A percentile compares a stretch with the other conserved stretches of the same genome.
phyloP scores from a whole-genome alignment of 164 flowering plant genomes.

The Piper betle region DNA sequence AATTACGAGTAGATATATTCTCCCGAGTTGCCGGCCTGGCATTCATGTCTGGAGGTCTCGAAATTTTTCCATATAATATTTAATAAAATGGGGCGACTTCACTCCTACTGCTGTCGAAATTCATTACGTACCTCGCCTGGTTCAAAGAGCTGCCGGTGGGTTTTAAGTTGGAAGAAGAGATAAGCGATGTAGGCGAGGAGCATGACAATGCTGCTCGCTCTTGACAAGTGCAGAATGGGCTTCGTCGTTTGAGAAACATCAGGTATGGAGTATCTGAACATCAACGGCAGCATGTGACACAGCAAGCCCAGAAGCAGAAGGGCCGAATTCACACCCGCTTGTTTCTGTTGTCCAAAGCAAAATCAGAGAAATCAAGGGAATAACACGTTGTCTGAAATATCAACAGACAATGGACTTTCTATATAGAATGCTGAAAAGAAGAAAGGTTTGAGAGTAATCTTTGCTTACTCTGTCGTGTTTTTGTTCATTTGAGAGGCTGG shows the following conservation, averaged over 20 bases:
- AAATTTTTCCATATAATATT: too few species aligned
- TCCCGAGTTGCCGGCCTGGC: too few species aligned
- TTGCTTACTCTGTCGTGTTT: slow-evolving; percentile 59
- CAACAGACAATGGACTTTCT: background rate
- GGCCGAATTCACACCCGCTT: slow-evolving; percentile 67
- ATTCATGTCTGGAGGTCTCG: too few species aligned
- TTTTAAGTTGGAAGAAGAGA: slow-evolving; percentile 65
- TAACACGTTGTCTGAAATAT: background rate
- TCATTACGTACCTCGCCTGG: slow-evolving; percentile 32
- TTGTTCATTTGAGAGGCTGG: slow-evolving; percentile 52
- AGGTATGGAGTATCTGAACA: slow-evolving; percentile 29
- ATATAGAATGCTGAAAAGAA: too few species aligned
- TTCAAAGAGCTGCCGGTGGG: slow-evolving; percentile 67
- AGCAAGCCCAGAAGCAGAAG: slow-evolving; percentile 54
- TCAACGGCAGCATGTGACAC: slow-evolving; percentile 64
- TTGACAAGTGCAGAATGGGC: slow-evolving; percentile 44
- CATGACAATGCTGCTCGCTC: slow-evolving; percentile 79
- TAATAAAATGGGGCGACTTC: background rate
- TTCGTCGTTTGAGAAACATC: slow-evolving; percentile 4
- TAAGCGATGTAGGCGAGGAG: slow-evolving; percentile 54
- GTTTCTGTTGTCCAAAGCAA: slow-evolving; percentile 55
- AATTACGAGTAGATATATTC: too few species aligned
- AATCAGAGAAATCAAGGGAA: background rate
- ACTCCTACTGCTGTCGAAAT: background rate
- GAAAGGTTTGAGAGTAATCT: background rate